These are phyloP conservation scores for Quercus suber DNA, from an alignment of 306 rosid species.

Conservation along the genomic window DNA sequence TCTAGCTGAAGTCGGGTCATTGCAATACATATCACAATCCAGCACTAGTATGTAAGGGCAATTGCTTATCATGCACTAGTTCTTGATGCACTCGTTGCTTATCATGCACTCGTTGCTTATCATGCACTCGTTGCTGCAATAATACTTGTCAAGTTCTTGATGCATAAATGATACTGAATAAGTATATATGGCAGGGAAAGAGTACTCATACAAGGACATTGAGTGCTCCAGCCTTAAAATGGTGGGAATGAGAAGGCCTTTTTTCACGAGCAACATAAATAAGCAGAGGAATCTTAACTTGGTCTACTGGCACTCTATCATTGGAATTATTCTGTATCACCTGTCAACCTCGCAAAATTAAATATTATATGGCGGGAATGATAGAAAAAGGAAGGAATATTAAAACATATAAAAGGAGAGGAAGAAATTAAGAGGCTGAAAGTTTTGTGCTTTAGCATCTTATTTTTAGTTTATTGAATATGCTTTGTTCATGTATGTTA, in stretches of 20 bases:
- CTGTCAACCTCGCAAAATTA: constrained; percentile 12
- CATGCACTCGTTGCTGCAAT: constrained; percentile 62
- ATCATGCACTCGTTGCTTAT: constrained; percentile 66
- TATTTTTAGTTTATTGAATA: too few relatives aligned
- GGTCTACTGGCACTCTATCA: constrained; percentile 1
- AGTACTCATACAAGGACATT: constrained; percentile 35
- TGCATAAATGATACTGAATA: neutral
- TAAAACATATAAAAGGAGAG: too few relatives aligned
- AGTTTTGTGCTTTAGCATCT: too few relatives aligned
- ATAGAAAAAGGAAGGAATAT: too few relatives aligned
- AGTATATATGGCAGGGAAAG: neutral
- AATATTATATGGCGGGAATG: neutral
- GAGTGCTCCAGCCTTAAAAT: constrained; percentile 44
- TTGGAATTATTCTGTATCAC: constrained; percentile 26
- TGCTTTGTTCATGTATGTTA: too few relatives aligned
- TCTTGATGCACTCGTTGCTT: constrained; percentile 67
- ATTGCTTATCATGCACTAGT: constrained; percentile 64
- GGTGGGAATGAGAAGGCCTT: constrained; percentile 31
- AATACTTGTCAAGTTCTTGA: constrained; percentile 1
- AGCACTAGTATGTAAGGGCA: constrained; percentile 57
- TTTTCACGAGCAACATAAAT: constrained; percentile 47
- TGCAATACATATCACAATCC: constrained; percentile 82
- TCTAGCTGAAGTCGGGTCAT: constrained; percentile 60
- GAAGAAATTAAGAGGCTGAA: too few relatives aligned
- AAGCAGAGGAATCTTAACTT: constrained; percentile 43